These are phyloP conservation scores for Boeremia lycopersici DNA, from an alignment of 2,329 filamentous ascomycete genomes.

Conservation along the genomic window DNA sequence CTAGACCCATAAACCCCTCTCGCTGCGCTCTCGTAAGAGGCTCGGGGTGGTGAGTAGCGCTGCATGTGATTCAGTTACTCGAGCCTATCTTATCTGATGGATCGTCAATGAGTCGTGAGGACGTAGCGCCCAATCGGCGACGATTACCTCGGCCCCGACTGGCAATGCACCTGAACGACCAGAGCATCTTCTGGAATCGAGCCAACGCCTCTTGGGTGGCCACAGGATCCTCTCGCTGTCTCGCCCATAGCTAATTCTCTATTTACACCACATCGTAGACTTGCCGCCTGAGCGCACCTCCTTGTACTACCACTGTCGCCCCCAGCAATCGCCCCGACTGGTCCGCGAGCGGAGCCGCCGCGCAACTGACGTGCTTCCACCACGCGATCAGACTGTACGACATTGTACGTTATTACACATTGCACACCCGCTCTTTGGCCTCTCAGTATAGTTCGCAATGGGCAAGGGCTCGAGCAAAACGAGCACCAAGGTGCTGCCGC, in stretches of 20 bases:
- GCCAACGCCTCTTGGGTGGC: conserved; percentile 8
- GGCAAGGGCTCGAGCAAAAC: conserved; percentile 44
- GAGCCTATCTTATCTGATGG: conserved; percentile 23
- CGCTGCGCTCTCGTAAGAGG: conserved; percentile 2
- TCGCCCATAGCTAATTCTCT: neutral
- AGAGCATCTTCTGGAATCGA: conserved; percentile 30
- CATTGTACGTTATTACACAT: neutral
- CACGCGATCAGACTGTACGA: conserved; percentile 7
- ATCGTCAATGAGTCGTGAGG: neutral
- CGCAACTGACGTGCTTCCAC: conserved; percentile 9
- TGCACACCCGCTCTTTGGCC: neutral
- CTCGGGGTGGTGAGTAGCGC: neutral
- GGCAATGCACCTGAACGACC: conserved; percentile 8
- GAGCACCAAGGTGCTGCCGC: conserved; percentile 61
- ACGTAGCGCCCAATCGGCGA: conserved; percentile 1
- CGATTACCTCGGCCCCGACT: conserved; percentile 15
- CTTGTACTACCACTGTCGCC: conserved; percentile 5
- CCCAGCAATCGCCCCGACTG: conserved; percentile 1
- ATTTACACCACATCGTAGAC: neutral
- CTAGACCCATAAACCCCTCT: conserved; percentile 1
- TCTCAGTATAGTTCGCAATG: conserved; percentile 30
- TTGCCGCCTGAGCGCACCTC: neutral
- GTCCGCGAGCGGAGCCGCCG: conserved; percentile 17
- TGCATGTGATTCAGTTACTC: conserved; percentile 6
- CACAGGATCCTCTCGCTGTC: neutral